Conservation (phyloP, 73 alveolate genomes). For the Tetrahymena thermophila region DNA sequence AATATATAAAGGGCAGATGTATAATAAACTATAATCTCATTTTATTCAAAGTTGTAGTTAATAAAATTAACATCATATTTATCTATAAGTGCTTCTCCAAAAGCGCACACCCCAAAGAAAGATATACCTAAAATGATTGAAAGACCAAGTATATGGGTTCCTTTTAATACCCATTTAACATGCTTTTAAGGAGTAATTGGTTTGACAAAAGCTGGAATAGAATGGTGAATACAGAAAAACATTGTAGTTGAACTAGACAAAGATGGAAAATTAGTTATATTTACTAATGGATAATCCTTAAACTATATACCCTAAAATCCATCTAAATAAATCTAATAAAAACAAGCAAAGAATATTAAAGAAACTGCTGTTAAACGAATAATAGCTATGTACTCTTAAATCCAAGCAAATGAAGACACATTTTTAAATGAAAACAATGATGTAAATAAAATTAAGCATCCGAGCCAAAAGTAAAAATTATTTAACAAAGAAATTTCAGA, state of each 20-base stretch:
- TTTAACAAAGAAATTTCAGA: not conserved
- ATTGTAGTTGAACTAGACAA: not conserved
- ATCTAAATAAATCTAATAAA: not conserved
- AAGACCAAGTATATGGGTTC: not conserved
- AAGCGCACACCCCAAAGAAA: not conserved
- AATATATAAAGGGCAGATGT: not conserved
- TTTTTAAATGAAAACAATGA: not conserved
- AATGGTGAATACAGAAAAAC: not conserved
- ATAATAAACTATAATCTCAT: not conserved
- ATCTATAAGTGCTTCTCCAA: not conserved
- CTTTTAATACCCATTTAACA: not conserved
- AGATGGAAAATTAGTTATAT: not conserved
- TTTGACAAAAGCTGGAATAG: not conserved
- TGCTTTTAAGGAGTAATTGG: not conserved
- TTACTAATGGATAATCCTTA: not conserved
- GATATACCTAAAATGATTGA: not conserved
- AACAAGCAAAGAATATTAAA: not conserved
- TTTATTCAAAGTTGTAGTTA: not conserved
- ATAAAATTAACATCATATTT: not conserved
- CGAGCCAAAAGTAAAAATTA: not conserved
- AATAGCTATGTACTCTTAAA: not conserved
- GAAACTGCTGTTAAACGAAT: not conserved
- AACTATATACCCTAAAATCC: not conserved
- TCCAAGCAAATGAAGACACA: not conserved
- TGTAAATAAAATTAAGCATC: not conserved